These are phyloP conservation scores for Phytophthora constricta DNA, from an alignment of 352 stramenopile species.

Conservation along the genomic window DNA sequence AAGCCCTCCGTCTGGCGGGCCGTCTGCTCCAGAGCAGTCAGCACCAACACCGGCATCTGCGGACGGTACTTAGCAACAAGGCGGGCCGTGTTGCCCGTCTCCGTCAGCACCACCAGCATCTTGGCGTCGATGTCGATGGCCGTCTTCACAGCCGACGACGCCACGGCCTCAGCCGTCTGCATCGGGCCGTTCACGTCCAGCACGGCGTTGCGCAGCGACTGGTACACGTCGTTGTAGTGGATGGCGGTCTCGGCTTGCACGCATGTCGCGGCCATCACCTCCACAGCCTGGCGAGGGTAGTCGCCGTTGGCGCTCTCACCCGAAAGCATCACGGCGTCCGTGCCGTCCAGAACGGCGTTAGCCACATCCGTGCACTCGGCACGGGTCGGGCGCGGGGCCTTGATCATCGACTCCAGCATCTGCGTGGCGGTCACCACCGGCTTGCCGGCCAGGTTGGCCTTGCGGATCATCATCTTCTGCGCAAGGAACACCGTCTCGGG, in stretches of 20 bases:
- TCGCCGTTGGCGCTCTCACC: slow-evolving; percentile 97
- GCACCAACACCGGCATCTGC: slow-evolving; percentile 43
- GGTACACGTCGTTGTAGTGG: slow-evolving; percentile 88
- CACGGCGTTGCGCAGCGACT: slow-evolving; percentile 68
- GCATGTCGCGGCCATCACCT: slow-evolving; percentile 94
- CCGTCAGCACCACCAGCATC: slow-evolving; percentile 96
- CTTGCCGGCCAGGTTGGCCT: slow-evolving; percentile 95
- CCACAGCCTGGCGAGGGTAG: slow-evolving; percentile 93
- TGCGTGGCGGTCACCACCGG: slow-evolving; percentile 97
- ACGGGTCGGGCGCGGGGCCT: slow-evolving; percentile 95
- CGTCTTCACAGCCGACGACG: slow-evolving; percentile 96
- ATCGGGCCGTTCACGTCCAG: slow-evolving; percentile 60
- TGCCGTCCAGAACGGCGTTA: slow-evolving; percentile 97
- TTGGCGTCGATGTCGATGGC: slow-evolving; percentile 95
- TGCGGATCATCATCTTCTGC: slow-evolving; percentile 98
- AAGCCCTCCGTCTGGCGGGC: slow-evolving; percentile 63
- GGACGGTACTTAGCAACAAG: slow-evolving; percentile 96
- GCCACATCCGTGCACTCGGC: slow-evolving; percentile 98
- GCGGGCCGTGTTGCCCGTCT: slow-evolving; percentile 92
- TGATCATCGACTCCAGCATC: slow-evolving; percentile 99
- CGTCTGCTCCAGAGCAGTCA: slow-evolving; percentile 67
- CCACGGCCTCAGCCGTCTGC: slow-evolving; percentile 92
- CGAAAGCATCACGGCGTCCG: slow-evolving; percentile 97
- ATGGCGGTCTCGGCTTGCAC: slow-evolving; percentile 86
- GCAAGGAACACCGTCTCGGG: slow-evolving; percentile 97